phyloP scores from a whole-genome alignment of 345 rosid species.

The Brassica cretica region DNA sequence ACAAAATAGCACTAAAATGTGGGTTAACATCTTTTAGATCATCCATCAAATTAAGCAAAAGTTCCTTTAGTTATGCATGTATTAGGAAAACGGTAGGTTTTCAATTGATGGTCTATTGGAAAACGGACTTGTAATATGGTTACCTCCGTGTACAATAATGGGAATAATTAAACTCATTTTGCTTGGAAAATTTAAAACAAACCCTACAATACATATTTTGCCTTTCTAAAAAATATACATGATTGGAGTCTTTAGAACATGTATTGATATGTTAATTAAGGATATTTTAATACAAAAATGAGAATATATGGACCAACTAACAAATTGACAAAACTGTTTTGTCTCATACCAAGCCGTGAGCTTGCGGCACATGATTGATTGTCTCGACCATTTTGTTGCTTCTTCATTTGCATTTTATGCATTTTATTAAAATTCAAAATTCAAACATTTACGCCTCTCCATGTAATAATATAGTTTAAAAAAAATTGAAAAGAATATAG shows the following conservation, averaged over 20 bases:
- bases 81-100: neutral
- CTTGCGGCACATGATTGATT: slow-evolving; percentile 38
- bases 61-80: neutral
- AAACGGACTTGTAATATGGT: neutral
- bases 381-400: slow-evolving; percentile 29
- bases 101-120: neutral
- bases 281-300: neutral
- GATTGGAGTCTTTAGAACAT: slow-evolving; percentile 19
- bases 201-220: slow-evolving; percentile 25
- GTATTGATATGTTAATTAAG: slow-evolving; percentile 2
- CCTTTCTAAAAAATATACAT: slow-evolving; percentile 16
- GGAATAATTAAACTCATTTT: neutral
- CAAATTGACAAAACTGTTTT: slow-evolving; percentile 33
- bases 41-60: neutral
- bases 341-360: slow-evolving; percentile 31
- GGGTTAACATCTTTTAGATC: neutral
- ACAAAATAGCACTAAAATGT: neutral
- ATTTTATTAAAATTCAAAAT: slow-evolving; percentile 30
- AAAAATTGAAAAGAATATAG: too few species aligned
- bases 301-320: slow-evolving; percentile 31
- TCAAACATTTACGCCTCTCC: slow-evolving; percentile 7
- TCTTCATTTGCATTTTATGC: slow-evolving; percentile 13
- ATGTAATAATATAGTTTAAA: slow-evolving; percentile 3
- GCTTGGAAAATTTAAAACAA: slow-evolving; percentile 9
- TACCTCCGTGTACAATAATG: neutral